These are phyloP conservation scores for Pisolithus orientalis DNA, from an alignment of 768 basidiomycete genomes.

Conservation along the genomic window DNA sequence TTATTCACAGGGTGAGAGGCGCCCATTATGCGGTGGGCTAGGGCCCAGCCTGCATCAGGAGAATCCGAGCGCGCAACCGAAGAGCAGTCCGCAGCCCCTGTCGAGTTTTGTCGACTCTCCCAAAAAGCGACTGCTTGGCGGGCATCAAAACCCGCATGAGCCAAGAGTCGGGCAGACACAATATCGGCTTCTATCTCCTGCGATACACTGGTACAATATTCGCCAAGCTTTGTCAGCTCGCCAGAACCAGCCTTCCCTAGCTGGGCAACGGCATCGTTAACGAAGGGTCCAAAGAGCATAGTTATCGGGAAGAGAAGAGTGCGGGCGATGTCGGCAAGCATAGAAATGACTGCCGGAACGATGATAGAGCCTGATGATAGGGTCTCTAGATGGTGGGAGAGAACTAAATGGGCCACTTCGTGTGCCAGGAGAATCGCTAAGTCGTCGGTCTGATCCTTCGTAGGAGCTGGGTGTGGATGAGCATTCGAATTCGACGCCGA, in stretches of 20 bases:
- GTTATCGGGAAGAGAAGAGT: slow-evolving; percentile 84
- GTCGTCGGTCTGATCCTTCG: slow-evolving; percentile 77
- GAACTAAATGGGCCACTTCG: slow-evolving; percentile 86
- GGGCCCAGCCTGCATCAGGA: slow-evolving; percentile 8
- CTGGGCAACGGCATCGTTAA: slow-evolving; percentile 88
- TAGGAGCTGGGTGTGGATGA: slow-evolving; percentile 48
- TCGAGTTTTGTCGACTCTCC: slow-evolving; percentile 46
- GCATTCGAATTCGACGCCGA: slow-evolving; percentile 27
- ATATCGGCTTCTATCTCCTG: slow-evolving; percentile 94
- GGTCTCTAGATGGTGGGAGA: slow-evolving; percentile 89
- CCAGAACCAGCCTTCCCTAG: slow-evolving; percentile 72
- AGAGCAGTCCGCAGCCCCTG: slow-evolving; percentile 15
- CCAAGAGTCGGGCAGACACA: slow-evolving; percentile 83
- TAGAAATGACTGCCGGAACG: slow-evolving; percentile 72
- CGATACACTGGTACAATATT: slow-evolving; percentile 69
- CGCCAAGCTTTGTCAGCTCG: slow-evolving; percentile 65
- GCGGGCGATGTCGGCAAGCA: slow-evolving; percentile 69
- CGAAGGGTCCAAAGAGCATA: slow-evolving; percentile 89
- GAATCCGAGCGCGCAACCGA: slow-evolving; percentile 10
- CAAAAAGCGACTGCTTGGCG: slow-evolving; percentile 78
- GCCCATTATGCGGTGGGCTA: slow-evolving; percentile 29
- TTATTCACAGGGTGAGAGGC: slow-evolving; percentile 40
- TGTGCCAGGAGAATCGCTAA: slow-evolving; percentile 90
- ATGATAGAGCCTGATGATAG: slow-evolving; percentile 81
- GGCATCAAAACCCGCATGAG: slow-evolving; percentile 88